These are phyloP conservation scores for Larix kaempferi DNA, from an alignment of 75 land plant genomes.

Conservation along the genomic window DNA sequence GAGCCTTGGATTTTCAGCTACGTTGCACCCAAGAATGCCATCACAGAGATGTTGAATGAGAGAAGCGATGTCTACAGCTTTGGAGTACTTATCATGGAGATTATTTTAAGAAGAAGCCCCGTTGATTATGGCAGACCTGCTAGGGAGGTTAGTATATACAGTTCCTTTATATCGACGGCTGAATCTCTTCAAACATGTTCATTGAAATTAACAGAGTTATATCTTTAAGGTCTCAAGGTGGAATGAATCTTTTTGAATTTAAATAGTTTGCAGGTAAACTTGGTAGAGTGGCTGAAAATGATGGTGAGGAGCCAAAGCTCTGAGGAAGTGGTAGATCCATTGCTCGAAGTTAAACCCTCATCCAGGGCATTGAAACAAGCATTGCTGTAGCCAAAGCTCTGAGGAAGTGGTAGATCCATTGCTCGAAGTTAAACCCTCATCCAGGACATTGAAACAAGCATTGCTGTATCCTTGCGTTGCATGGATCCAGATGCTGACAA, in stretches of 20 bases:
- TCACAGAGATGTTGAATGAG: slow-evolving; percentile 83
- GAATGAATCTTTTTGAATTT: too few species aligned
- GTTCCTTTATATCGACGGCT: not conserved
- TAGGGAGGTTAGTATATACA: slow-evolving; percentile 52
- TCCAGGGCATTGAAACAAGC: slow-evolving; percentile 58
- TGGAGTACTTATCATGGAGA: slow-evolving; percentile 84
- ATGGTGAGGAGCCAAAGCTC: slow-evolving; percentile 66
- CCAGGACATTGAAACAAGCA: slow-evolving; percentile 56
- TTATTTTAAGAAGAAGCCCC: slow-evolving; percentile 75
- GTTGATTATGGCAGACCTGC: slow-evolving; percentile 80
- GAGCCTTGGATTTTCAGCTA: slow-evolving; percentile 52
- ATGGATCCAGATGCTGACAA: slow-evolving; percentile 70
- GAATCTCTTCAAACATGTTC: not conserved
- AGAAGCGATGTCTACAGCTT: slow-evolving; percentile 89
- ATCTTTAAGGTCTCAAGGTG: too few species aligned
- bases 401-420: too few species aligned
- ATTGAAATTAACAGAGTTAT: not conserved
- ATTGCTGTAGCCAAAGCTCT: slow-evolving; percentile 72
- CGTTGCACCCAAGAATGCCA: slow-evolving; percentile 93
- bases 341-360: slow-evolving; percentile 52
- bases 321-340: slow-evolving; percentile 68
- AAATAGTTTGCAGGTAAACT: slow-evolving; percentile 49
- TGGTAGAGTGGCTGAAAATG: slow-evolving; percentile 76
- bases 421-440: too few species aligned
- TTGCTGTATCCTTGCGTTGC: slow-evolving; percentile 66